Percentiles rank a stretch among this genome's conserved stretches.
Conservation (phyloP, 306 rosid species). For the Argentina anserina region DNA sequence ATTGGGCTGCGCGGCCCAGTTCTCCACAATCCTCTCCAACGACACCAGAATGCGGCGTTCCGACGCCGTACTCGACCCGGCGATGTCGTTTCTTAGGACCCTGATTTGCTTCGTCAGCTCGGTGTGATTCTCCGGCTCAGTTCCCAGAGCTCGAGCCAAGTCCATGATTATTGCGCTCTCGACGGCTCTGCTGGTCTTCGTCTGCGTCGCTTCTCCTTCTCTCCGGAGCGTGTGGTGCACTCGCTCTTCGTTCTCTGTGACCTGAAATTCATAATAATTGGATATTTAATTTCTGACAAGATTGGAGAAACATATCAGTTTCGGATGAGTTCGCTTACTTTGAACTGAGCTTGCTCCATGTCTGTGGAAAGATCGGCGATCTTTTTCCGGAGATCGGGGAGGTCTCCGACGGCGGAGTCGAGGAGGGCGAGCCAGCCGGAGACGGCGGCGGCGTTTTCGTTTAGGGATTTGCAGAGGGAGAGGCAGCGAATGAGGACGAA, state of each 20-base stretch:
- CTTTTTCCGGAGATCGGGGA: constrained; percentile 40
- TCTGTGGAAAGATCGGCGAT: constrained; percentile 40
- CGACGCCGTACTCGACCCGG: constrained; percentile 13
- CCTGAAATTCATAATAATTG: constrained; percentile 13
- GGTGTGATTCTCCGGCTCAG: constrained; percentile 34
- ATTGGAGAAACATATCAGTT: background rate
- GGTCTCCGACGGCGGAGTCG: constrained; percentile 25
- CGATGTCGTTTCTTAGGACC: constrained; percentile 36
- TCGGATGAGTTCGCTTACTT: constrained; percentile 9
- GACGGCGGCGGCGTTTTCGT: constrained; percentile 26
- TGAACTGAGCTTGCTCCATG: constrained; percentile 47
- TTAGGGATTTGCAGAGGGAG: constrained; percentile 32
- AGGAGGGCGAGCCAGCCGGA: constrained; percentile 44
- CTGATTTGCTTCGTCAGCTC: constrained; percentile 42
- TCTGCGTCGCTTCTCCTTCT: constrained; percentile 40
- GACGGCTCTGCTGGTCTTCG: constrained; percentile 47
- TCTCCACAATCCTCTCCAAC: constrained; percentile 36
- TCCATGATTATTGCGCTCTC: constrained; percentile 61
- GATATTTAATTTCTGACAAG: constrained; percentile 5
- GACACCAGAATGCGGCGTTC: constrained; percentile 37
- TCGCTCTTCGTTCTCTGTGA: constrained; percentile 46
- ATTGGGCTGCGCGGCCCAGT: constrained; percentile 28
- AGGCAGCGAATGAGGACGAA: constrained; percentile 37
- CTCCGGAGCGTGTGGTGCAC: constrained; percentile 39
- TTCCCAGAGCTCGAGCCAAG: constrained; percentile 53